A percentile compares a stretch with the other conserved stretches of the same genome.
phyloP scores from a whole-genome alignment of 768 basidiomycete genomes.

The Leccinum variicolor region DNA sequence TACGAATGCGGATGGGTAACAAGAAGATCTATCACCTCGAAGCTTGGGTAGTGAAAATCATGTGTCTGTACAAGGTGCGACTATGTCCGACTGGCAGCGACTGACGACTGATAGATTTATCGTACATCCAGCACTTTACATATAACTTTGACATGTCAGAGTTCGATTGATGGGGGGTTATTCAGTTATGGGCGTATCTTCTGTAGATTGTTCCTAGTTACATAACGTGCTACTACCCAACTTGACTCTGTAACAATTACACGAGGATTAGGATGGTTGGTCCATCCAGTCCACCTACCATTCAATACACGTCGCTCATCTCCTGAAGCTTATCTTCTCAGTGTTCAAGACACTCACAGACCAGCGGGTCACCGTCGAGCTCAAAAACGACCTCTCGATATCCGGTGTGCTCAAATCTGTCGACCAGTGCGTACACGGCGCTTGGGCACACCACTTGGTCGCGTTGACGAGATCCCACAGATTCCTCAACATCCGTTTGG shows the following conservation, averaged over 20 bases:
- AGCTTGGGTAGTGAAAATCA: slow-evolving; percentile 95
- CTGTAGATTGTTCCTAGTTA: neutral
- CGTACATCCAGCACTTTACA: slow-evolving; percentile 27
- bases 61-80: slow-evolving; percentile 82
- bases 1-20: slow-evolving; percentile 90
- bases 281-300: neutral
- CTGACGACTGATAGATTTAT: neutral
- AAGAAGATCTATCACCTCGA: slow-evolving; percentile 97
- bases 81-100: neutral
- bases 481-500: slow-evolving; percentile 94
- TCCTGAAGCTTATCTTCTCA: slow-evolving; percentile 77
- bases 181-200: neutral
- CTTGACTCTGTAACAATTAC: neutral
- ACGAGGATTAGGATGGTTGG: slow-evolving; percentile 25
- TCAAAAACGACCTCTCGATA: slow-evolving; percentile 98
- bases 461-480: slow-evolving; percentile 36
- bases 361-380: slow-evolving; percentile 93
- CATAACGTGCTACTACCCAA: neutral
- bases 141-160: slow-evolving; percentile 34
- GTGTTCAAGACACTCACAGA: slow-evolving; percentile 99
- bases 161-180: slow-evolving; percentile 22
- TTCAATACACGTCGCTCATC: slow-evolving; percentile 7
- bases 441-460: neutral
- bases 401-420: slow-evolving; percentile 95
- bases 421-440: slow-evolving; percentile 72